Evolutionary conservation across 2,329 filamentous ascomycete species (phyloP).

Genomic region (Alternaria arborescens): DNA sequence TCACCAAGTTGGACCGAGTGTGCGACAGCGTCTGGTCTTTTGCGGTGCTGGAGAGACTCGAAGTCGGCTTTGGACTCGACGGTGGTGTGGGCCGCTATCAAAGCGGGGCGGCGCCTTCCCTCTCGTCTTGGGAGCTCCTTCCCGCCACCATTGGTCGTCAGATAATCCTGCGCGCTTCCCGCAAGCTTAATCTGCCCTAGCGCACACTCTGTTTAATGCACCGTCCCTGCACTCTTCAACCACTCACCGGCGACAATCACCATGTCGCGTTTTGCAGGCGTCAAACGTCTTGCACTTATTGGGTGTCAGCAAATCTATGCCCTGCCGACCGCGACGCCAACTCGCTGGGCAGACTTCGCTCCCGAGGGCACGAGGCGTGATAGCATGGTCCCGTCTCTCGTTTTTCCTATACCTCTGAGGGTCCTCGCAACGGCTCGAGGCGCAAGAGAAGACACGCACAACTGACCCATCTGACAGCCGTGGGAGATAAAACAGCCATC

Average conservation of each 20-base stretch:
- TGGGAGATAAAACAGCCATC: constrained; percentile 5
- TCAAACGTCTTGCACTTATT: constrained; percentile 42
- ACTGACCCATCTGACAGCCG: constrained; percentile 25
- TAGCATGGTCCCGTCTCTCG: constrained; percentile 23
- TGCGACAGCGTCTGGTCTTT: not conserved
- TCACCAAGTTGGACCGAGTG: not conserved
- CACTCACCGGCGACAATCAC: constrained; percentile 37
- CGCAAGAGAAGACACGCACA: constrained; percentile 27
- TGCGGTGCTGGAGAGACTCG: constrained; percentile 25
- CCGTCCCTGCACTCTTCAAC: constrained; percentile 29
- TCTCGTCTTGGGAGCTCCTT: constrained; percentile 21
- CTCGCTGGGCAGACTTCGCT: constrained; percentile 28
- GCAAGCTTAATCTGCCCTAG: constrained; percentile 31
- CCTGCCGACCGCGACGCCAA: constrained; percentile 28
- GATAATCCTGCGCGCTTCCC: constrained; percentile 29
- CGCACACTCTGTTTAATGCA: constrained; percentile 28
- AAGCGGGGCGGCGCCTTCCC: constrained; percentile 34
- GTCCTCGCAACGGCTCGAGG: constrained; percentile 18
- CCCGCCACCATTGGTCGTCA: constrained; percentile 29
- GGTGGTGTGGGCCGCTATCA: constrained; percentile 16
- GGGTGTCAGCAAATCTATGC: constrained; percentile 25
- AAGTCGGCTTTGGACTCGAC: constrained; percentile 18
- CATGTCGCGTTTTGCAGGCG: constrained; percentile 41
- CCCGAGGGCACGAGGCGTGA: constrained; percentile 30
- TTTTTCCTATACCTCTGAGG: constrained; percentile 18